Evolutionary conservation across 2,329 filamentous ascomycete genomes (phyloP), one percentile per base, ranked within the genome.

Genomic region (Trichothecium sympodiale): DNA sequence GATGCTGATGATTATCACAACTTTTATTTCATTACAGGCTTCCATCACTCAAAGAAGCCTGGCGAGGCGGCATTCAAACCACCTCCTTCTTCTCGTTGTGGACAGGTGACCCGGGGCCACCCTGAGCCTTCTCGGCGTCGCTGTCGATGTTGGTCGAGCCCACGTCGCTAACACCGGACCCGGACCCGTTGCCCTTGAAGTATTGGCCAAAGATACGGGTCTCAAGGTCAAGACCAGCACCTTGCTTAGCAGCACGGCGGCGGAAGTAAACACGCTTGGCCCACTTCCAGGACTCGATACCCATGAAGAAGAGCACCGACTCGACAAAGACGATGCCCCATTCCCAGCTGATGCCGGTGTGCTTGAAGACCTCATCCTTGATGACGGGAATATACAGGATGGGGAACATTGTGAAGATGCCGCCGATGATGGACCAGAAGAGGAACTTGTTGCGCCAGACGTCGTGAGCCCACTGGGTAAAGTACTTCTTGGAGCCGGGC

Each of bases 401-500:
- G 7, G 65, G 65, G 50, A 71, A 70, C n/a, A 70, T 55, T 9
- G 64, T 61, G 20, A 66, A 44, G 40, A 65, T 61, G 33, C 67
- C 67, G 30, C 64, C 39, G 18, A 65, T 53, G 40, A 82, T 68
- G 17, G 76, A 67, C 60, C 67, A 80, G 64, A 81, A 82, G 15
- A 82, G 61, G 60, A 86, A 83, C 54, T 77, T 64, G 61, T 86
- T 87, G 42, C 72, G 62, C 78, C 78, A 83, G 34, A 84, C 65
- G 46, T 82, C 77, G 39, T 66, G 47, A 47, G 75, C 67, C 77
- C 79, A 84, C 47, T 81, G 74, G 0, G 74, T 77, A 38, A 79
- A 66, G 50, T 76, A 74, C 38, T 59, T 61, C 47, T 70, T 74
- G 17, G 67, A 71, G 13, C 64, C 62, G 0, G 79, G 75, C 48